Percentiles rank a stretch among this genome's conserved stretches.
These are phyloP conservation scores for Pythium vanterpoolii DNA, from an alignment of 352 stramenopile species.

Conservation along the genomic window DNA sequence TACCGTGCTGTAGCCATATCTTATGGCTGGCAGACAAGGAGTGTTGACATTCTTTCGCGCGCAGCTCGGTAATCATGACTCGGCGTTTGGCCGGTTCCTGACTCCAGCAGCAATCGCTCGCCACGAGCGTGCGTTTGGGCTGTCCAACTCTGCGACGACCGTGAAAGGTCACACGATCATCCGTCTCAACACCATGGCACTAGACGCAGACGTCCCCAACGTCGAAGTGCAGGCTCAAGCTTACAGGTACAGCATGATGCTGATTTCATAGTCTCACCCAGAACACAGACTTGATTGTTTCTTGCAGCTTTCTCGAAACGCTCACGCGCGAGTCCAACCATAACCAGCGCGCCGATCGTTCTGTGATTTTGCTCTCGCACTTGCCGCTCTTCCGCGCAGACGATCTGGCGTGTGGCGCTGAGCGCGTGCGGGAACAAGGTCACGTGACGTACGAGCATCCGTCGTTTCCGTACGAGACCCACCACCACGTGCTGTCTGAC, in stretches of 20 bases:
- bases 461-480: slow-evolving; percentile 50
- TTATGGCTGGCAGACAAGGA: neutral
- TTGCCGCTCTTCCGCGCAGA: slow-evolving; percentile 55
- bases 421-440: slow-evolving; percentile 43
- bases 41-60: neutral
- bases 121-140: slow-evolving; percentile 58
- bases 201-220: slow-evolving; percentile 54
- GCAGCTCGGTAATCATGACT: slow-evolving; percentile 76
- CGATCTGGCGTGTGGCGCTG: slow-evolving; percentile 51
- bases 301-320: slow-evolving; percentile 41
- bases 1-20: slow-evolving; percentile 4
- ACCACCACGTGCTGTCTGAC: slow-evolving; percentile 69
- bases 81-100: slow-evolving; percentile 58
- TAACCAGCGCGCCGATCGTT: slow-evolving; percentile 11
- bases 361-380: slow-evolving; percentile 56
- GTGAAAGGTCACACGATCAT: slow-evolving; percentile 57
- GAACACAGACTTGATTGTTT: neutral
- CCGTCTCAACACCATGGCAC: slow-evolving; percentile 74
- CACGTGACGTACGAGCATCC: slow-evolving; percentile 82
- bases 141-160: slow-evolving; percentile 47
- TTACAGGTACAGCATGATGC: slow-evolving; percentile 29
- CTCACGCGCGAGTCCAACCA: slow-evolving; percentile 31
- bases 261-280: neutral
- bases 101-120: slow-evolving; percentile 35
- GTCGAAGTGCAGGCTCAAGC: slow-evolving; percentile 48